These are phyloP conservation scores for Erodium maritimum DNA, from an alignment of 345 rosid genomes.

Conservation along the genomic window DNA sequence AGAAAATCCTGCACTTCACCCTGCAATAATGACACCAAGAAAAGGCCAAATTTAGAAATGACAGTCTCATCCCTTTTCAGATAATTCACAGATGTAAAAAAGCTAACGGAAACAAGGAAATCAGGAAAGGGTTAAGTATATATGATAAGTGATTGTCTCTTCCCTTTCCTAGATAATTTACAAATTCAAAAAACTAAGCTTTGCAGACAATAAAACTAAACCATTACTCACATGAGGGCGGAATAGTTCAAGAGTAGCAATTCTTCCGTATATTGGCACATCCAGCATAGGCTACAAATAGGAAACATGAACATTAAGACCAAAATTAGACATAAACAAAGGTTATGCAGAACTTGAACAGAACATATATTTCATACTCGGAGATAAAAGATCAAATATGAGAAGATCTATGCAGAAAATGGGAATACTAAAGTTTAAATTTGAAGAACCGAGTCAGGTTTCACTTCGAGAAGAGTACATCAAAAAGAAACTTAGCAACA, in stretches of 20 bases:
- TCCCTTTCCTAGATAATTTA: neutral
- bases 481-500: neutral
- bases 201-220: neutral
- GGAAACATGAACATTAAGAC: slow-evolving; percentile 2
- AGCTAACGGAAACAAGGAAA: no score
- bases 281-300: slow-evolving; percentile 69
- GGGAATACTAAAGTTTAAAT: neutral
- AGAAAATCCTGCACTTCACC: slow-evolving; percentile 85
- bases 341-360: neutral
- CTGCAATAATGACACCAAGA: slow-evolving; percentile 25
- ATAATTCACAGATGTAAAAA: neutral
- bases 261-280: slow-evolving; percentile 91
- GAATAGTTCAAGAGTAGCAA: slow-evolving; percentile 81
- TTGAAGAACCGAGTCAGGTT: neutral
- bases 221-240: slow-evolving; percentile 74
- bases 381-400: neutral
- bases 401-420: neutral
- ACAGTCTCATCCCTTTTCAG: neutral
- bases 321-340: no score
- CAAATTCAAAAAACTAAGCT: neutral
- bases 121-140: neutral
- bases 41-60: slow-evolving; percentile 4
- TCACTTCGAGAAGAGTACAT: neutral
- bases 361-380: neutral
- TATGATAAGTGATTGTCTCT: neutral